Evolutionary conservation across 331 rosid genomes (phyloP).

Genomic region (Stylosanthes scabra): DNA sequence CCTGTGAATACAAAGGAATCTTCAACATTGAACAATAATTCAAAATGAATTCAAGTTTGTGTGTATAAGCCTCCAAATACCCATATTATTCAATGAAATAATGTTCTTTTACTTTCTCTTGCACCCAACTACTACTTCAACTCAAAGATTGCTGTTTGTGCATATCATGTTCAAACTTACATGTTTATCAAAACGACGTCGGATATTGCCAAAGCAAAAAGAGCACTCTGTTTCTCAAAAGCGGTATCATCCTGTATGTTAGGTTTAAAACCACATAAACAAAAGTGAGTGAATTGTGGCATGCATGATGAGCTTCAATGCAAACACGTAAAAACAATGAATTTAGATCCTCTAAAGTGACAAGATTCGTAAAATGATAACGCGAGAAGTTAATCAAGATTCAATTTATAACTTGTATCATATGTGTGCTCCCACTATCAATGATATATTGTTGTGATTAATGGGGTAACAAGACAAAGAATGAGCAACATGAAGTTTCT

Average conservation of each 20-base stretch:
- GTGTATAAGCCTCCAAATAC: not conserved
- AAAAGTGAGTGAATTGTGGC: not conserved
- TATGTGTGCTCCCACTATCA: too few relatives aligned
- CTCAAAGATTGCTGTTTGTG: not conserved
- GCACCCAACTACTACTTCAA: constrained; percentile 1
- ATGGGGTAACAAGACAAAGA: not conserved
- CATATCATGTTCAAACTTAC: constrained; percentile 1
- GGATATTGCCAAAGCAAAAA: constrained; percentile 1
- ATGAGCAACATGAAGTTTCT: not conserved
- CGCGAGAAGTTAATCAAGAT: too few relatives aligned
- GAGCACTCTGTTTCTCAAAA: constrained; percentile 11
- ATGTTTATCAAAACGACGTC: constrained; percentile 1
- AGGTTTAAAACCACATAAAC: not conserved
- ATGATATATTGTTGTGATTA: too few relatives aligned
- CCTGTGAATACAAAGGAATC: constrained; percentile 37
- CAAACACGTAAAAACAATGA: not conserved
- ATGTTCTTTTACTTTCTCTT: not conserved
- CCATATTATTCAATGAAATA: not conserved
- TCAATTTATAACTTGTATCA: too few relatives aligned
- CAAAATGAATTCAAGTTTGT: constrained; percentile 1
- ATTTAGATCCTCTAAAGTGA: too few relatives aligned
- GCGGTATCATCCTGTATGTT: constrained; percentile 2
- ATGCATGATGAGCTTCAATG: not conserved
- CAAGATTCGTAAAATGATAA: too few relatives aligned
- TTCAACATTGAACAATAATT: constrained; percentile 8